These are phyloP conservation scores for Exophiala spinifera DNA, from an alignment of 2,329 filamentous ascomycete species.

Conservation along the genomic window DNA sequence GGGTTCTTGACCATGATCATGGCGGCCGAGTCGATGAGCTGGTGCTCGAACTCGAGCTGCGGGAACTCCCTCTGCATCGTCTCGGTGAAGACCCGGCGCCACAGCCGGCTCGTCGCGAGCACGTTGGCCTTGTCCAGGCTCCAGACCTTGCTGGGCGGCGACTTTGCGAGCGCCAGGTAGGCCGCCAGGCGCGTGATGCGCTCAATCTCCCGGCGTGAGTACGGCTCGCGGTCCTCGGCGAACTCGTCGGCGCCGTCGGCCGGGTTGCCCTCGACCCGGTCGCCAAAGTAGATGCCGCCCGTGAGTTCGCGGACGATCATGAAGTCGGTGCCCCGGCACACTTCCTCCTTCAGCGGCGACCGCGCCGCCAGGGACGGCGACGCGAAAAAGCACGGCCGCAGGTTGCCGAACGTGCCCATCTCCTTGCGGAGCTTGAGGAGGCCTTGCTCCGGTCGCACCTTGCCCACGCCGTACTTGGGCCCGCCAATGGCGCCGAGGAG, in stretches of 20 bases:
- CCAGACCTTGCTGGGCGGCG: constrained; percentile 76
- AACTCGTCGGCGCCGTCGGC: constrained; percentile 57
- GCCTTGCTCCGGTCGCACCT: constrained; percentile 87
- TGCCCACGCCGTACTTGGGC: constrained; percentile 92
- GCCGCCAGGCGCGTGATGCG: constrained; percentile 79
- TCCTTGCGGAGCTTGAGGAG: constrained; percentile 89
- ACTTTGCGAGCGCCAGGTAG: constrained; percentile 71
- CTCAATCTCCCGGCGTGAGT: constrained; percentile 81
- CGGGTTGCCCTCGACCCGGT: constrained; percentile 71
- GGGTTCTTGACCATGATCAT: constrained; percentile 98
- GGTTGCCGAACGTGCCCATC: constrained; percentile 90
- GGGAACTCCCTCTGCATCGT: constrained; percentile 87
- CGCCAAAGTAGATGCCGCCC: constrained; percentile 92
- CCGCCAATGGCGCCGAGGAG: constrained; percentile 92
- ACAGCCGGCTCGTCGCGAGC: constrained; percentile 81
- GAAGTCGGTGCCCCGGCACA: constrained; percentile 86
- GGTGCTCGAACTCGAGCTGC: constrained; percentile 76
- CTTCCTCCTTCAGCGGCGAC: constrained; percentile 80
- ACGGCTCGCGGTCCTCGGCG: constrained; percentile 83
- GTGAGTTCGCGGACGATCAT: constrained; percentile 90
- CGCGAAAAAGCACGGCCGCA: constrained; percentile 93
- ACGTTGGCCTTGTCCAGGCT: constrained; percentile 96
- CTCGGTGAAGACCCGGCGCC: constrained; percentile 82
- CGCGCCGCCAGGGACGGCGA: constrained; percentile 77
- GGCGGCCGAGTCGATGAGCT: constrained; percentile 92